Base-by-base conservation (phyloP, 371 early-diverging fungal species). In the Mortierella sp. region DNA sequence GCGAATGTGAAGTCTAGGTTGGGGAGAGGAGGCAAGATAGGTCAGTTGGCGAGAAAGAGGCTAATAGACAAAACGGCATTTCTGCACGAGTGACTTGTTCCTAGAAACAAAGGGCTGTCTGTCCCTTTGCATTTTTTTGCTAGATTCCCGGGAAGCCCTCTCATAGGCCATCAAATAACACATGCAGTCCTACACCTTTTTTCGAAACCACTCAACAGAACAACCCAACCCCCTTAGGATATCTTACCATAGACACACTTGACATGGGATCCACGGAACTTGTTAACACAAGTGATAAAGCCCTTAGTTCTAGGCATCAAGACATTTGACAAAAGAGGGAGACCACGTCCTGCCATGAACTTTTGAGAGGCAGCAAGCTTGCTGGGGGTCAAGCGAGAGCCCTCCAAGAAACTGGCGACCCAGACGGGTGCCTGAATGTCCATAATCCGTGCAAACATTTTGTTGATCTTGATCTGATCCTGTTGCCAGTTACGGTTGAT, bases 291-390 rank as follows among this genome's bases (percentile, higher is more conserved):
- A 3, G 93, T 91, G 28, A 92, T 88, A 84, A 97, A 96, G 9
- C 97, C 97, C 78, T 95, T 96, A 28, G 93, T 95, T 63, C 97
- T 88, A 34, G 97, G 97, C 82, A 93, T 88, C 71, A 97, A 82
- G 0, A 97, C 92, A 84, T 97, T 90, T 34, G 92, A 88, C 80
- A 96, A 88, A 8, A 93, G 79, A 14, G 92, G 91, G 58, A 94
- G 88, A 13, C 91, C 91, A 24, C 91, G 90, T 65, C 90, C 84
- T 58, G 85, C 80, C 26, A 92, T 90, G 88, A 94, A 97, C 60
- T 87, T 89, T 88, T 94, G 93, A 57, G 91, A 87, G 70, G 93
- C 93, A 31, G 78, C 78, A 11, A 93, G 85, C 80, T 96, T 96
- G 60, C 88, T 80, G 5, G 90, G 89, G 0, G 93, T 95, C 14